These are phyloP conservation scores for Bruguiera hainesii DNA, from an alignment of 441 rosid species.

Conservation along the genomic window DNA sequence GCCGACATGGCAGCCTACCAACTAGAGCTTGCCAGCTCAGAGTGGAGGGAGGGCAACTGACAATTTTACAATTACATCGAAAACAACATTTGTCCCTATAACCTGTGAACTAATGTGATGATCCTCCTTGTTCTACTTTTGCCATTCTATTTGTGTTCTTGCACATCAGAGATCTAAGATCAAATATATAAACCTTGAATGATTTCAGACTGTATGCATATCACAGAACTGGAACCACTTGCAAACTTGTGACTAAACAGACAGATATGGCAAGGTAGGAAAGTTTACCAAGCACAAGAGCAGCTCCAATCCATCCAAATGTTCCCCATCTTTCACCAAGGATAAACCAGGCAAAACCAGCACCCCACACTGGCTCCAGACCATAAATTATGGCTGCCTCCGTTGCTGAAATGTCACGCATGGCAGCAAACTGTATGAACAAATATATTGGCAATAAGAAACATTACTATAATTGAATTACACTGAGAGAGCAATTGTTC, in stretches of 20 bases:
- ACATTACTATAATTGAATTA: background rate
- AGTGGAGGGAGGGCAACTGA: too few species aligned
- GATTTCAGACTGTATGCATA: background rate
- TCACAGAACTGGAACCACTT: background rate
- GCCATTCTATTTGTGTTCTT: too few species aligned
- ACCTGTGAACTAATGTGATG: too few species aligned
- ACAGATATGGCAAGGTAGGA: too few species aligned
- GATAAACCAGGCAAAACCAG: conserved; percentile 72
- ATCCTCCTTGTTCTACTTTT: too few species aligned
- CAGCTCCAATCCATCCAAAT: conserved; percentile 65
- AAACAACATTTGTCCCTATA: too few species aligned
- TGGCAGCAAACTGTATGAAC: conserved; percentile 45
- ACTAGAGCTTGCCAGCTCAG: too few species aligned
- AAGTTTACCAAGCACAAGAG: conserved; percentile 36
- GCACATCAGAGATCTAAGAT: too few species aligned
- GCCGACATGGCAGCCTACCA: too few species aligned
- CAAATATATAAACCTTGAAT: too few species aligned
- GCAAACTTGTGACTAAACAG: background rate
- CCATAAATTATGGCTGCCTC: conserved; percentile 61
- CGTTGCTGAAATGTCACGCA: conserved; percentile 57
- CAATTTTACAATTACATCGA: too few species aligned
- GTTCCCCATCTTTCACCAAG: conserved; percentile 72
- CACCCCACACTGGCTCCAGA: conserved; percentile 69
- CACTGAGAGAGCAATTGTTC: too few species aligned
- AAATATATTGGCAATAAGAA: background rate